Base-by-base conservation (phyloP, 495 filamentous ascomycete genomes). In the Stereocaulon alpinum region DNA sequence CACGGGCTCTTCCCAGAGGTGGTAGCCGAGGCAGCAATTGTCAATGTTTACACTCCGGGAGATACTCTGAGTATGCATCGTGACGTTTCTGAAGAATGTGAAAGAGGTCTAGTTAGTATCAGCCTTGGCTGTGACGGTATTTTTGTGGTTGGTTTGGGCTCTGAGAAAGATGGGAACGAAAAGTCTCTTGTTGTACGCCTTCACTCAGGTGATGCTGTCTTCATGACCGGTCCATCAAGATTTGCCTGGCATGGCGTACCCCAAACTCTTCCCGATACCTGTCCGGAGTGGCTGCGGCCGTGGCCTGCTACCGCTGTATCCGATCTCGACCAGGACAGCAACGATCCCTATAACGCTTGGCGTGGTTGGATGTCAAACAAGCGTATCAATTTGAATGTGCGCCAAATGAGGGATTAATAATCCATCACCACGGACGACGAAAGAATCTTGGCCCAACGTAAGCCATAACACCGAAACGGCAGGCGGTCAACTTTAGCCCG, bases 161-260 rank as follows among this genome's bases (percentile, higher is more conserved):
- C 68, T 40, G 72, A 77, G 48, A 68, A 74, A 41, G 63, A 75
- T 59, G 65, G 62, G 6, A 58, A 62, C 29, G 32, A 45, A 48
- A 70, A 58, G 71, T 76, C 67, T 20, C 69, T 88, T 29, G 71
- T 86, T 4, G 70, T 93, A 50, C 75, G 88, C 27, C 73, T 95
- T 41, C 77, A 80, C 10, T 92, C 88, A 5, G 91, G 89, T 0
- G 90, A 92, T 72, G 86, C 81, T 1, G 79, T 95, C 2, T 87
- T 89, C 55, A 93, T 96, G 87, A 82, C 80, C 51, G 81, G 86
- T 40, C 77, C 81, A 55, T 82, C 86, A 10, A 73, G 91, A 51
- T 91, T 87, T 71, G 93, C 91, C 14, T 96, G 91, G 93, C 91
- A 96, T 74, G 89, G 87, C 4, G 91, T 96, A 14, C 91, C 92